Conservation (phyloP, 108 stramenopile species). For the Mayamaea pseudoterrestris region DNA sequence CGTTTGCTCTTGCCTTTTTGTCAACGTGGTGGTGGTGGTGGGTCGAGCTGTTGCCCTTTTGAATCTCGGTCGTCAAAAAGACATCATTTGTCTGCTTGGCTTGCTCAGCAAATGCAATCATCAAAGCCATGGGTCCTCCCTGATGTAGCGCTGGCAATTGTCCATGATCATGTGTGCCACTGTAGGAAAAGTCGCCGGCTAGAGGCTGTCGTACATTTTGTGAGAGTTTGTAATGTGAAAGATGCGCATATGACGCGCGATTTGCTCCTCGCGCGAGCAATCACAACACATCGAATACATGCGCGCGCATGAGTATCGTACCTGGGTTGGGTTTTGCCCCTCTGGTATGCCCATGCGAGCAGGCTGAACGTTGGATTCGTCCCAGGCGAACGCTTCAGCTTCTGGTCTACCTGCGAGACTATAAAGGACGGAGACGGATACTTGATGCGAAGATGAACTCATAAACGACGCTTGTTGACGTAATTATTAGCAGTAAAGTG, state of each 20-base stretch:
- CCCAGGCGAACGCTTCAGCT: too few relatives aligned
- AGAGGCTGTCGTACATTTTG: not conserved
- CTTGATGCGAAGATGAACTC: too few relatives aligned
- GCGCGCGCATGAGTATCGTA: not conserved
- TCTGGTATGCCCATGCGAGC: not conserved
- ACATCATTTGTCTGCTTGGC: conserved; percentile 56
- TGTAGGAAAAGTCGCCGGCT: conserved; percentile 19
- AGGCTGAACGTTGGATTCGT: not conserved
- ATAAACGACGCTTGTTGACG: too few relatives aligned
- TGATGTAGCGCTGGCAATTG: conserved; percentile 47
- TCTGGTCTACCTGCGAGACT: too few relatives aligned
- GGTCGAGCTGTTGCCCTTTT: conserved; percentile 35
- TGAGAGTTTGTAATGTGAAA: not conserved
- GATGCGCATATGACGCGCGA: not conserved
- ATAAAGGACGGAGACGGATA: too few relatives aligned
- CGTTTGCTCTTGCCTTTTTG: not conserved
- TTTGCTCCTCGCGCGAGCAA: too few relatives aligned
- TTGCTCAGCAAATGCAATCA: conserved; percentile 43
- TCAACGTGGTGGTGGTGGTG: not conserved
- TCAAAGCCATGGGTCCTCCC: conserved; percentile 38
- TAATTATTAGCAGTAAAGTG: too few relatives aligned
- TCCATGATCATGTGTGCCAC: conserved; percentile 75
- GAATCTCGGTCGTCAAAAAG: conserved; percentile 52
- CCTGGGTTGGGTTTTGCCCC: not conserved
- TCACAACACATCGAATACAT: too few relatives aligned